Conservation (phyloP, 306 rosid species). For the Corylus heterophylla region DNA sequence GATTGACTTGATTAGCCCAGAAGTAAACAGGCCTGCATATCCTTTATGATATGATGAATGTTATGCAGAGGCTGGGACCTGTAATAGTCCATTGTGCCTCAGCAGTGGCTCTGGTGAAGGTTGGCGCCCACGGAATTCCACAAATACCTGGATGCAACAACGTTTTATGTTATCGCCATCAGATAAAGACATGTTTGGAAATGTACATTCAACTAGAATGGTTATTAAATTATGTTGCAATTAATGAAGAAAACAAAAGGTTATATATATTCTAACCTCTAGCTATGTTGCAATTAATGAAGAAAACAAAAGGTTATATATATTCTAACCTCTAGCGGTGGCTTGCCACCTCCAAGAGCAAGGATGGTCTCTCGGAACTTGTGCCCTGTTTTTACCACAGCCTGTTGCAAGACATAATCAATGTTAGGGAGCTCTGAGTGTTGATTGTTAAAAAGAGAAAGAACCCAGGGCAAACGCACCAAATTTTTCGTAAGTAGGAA, state of each 20-base stretch:
- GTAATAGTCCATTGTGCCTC: slow-evolving; percentile 86
- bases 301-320: not conserved
- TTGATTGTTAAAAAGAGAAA: not conserved
- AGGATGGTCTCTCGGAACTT: slow-evolving; percentile 90
- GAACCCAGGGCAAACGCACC: too few relatives aligned
- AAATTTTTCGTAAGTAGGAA: too few relatives aligned
- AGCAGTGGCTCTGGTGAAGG: slow-evolving; percentile 96
- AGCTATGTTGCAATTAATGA: not conserved
- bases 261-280: too few relatives aligned
- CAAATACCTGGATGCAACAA: slow-evolving; percentile 66
- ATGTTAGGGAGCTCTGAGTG: not conserved
- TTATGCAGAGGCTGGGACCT: slow-evolving; percentile 43
- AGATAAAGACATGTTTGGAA: slow-evolving; percentile 3
- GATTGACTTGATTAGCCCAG: too few relatives aligned
- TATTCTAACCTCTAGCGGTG: slow-evolving; percentile 67
- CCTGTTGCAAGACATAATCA: slow-evolving; percentile 49
- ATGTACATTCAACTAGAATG: not conserved
- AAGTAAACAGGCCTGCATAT: not conserved
- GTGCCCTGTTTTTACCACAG: slow-evolving; percentile 78
- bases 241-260: too few relatives aligned
- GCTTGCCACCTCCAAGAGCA: slow-evolving; percentile 97
- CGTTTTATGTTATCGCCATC: slow-evolving; percentile 4
- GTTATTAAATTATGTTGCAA: too few relatives aligned
- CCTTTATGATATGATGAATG: not conserved
- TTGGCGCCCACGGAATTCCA: slow-evolving; percentile 88